These are phyloP conservation scores for Krasilnikovozyma curviuscula DNA, from an alignment of 768 basidiomycete species.

Conservation along the genomic window DNA sequence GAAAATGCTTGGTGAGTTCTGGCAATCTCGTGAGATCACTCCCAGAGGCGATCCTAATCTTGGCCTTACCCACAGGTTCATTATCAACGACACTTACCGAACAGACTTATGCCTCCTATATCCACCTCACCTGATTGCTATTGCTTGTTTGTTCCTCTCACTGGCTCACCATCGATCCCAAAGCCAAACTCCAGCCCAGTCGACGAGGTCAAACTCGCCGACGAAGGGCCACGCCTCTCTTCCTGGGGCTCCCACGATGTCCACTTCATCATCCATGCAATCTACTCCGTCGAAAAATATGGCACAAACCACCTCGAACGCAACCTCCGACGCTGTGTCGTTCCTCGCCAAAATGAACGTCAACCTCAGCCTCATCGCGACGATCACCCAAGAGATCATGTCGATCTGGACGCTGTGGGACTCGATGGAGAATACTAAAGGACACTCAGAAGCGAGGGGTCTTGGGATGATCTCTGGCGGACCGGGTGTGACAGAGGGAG, in stretches of 20 bases:
- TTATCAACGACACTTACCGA: constrained; percentile 90
- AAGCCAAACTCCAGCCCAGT: background rate
- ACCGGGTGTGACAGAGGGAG: background rate
- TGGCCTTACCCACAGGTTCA: constrained; percentile 41
- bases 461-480: background rate
- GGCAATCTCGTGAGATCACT: background rate
- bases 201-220: constrained; percentile 8
- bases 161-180: constrained; percentile 5
- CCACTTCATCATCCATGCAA: constrained; percentile 20
- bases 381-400: constrained; percentile 78
- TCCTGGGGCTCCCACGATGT: constrained; percentile 6
- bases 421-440: constrained; percentile 48
- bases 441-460: constrained; percentile 8
- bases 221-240: background rate
- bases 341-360: constrained; percentile 78
- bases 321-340: constrained; percentile 31
- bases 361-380: constrained; percentile 57
- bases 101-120: constrained; percentile 84
- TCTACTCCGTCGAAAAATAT: constrained; percentile 21
- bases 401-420: constrained; percentile 80
- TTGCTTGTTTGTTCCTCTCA: constrained; percentile 76
- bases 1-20: constrained; percentile 71
- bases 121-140: constrained; percentile 83
- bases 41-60: background rate
- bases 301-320: constrained; percentile 15